Evolutionary conservation across 495 filamentous ascomycete genomes (phyloP).

Genomic region (Lasiosphaeria ovina): DNA sequence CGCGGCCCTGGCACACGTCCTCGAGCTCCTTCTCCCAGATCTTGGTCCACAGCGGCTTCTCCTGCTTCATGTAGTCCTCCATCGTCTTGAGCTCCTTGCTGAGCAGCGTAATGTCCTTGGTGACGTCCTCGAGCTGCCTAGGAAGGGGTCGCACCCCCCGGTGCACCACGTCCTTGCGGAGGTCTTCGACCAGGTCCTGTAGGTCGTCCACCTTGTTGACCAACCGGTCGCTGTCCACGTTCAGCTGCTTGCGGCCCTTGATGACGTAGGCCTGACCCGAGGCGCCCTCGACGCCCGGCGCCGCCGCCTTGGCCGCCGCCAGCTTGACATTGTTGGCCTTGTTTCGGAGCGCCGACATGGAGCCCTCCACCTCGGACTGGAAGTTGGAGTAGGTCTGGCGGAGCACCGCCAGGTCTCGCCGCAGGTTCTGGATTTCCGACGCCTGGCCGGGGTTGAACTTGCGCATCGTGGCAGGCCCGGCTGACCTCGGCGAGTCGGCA

Average conservation of each 20-base stretch:
- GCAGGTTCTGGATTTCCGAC: slow-evolving; percentile 73
- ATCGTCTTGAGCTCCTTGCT: slow-evolving; percentile 91
- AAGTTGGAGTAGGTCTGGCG: slow-evolving; percentile 92
- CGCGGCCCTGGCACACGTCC: slow-evolving; percentile 89
- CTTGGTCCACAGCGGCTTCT: slow-evolving; percentile 96
- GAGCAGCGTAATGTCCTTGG: slow-evolving; percentile 78
- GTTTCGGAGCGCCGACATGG: slow-evolving; percentile 75
- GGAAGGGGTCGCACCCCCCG: slow-evolving; percentile 91
- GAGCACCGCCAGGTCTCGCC: slow-evolving; percentile 87
- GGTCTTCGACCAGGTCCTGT: slow-evolving; percentile 92
- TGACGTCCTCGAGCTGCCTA: slow-evolving; percentile 82
- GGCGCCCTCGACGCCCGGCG: slow-evolving; percentile 64
- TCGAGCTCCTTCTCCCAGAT: slow-evolving; percentile 97
- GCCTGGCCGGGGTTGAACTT: slow-evolving; percentile 54
- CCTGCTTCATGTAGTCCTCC: slow-evolving; percentile 82
- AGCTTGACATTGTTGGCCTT: slow-evolving; percentile 80
- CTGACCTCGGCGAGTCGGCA: slow-evolving; percentile 33
- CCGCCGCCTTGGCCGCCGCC: slow-evolving; percentile 63
- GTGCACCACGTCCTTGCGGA: slow-evolving; percentile 93
- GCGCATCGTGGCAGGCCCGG: slow-evolving; percentile 22
- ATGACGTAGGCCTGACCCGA: slow-evolving; percentile 80
- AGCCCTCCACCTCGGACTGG: slow-evolving; percentile 79
- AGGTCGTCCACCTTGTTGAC: slow-evolving; percentile 92
- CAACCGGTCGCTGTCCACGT: slow-evolving; percentile 79
- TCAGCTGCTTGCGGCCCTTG: slow-evolving; percentile 78